Base-by-base conservation (phyloP, 331 rosid species). In the Quercus tomentella region DNA sequence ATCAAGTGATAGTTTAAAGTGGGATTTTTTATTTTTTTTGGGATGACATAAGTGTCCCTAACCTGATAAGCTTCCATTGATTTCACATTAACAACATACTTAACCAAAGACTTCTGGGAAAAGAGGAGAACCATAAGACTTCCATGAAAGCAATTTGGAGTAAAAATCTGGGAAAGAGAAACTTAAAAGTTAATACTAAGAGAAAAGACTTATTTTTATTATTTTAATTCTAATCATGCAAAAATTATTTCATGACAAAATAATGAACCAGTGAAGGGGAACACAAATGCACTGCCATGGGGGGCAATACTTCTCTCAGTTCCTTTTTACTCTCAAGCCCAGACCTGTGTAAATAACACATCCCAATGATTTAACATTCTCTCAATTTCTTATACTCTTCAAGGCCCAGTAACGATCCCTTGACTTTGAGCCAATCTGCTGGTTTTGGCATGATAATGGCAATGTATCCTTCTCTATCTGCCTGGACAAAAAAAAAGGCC, bases 381-480 rank as follows among this genome's bases (percentile, higher is more conserved):
- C 93, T 89, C 88, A 88, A 73, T 58, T 87, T 93, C 84, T 84
- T 85, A 85, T 93, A 93, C 72, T 90, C 92, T 67, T 88, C 85
- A 62, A 73, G 82, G 80, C 87, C 79, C 76, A 93, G 83, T 49
- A 95, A 82, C 7, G 93, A 89, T 79, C 77, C 90, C 85, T 90
- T 93, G 76, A 84, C 63, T 89, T 91, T 93, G 58, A 89, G 89
- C 98, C 99, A 93, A 82, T 90, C 97, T 51, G 86, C 91, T 77
- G 98, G 94, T 83, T 75, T 95, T 76, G 99, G 97, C 99, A 95
- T 93, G 61, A 91, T 85, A 76, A 95, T 95, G 79, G 97, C 96
- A 85, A 91, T 88, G 79, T 93, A 95, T 78, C 99, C 99, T 87
- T 95, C 99, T 82, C 99, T 89, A 76, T 83, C 88, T 69, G 98